These are phyloP conservation scores for Xylariaceae sp. DNA, from an alignment of 2,329 filamentous ascomycete genomes.

Conservation along the genomic window DNA sequence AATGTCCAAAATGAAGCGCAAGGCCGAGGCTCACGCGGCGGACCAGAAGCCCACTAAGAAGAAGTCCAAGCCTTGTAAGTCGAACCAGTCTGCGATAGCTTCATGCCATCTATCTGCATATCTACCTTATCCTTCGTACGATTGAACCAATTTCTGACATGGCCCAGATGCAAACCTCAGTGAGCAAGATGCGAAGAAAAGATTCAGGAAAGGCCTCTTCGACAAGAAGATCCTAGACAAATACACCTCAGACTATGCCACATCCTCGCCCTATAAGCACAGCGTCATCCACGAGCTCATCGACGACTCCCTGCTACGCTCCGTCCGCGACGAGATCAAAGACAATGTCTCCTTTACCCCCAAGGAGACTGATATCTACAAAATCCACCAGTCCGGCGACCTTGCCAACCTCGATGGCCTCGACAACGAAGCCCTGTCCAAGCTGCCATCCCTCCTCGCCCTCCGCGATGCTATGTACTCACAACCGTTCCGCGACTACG, in stretches of 20 bases:
- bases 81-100: conserved; percentile 1
- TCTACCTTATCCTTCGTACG: not conserved
- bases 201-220: conserved; percentile 66
- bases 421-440: conserved; percentile 77
- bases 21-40: conserved; percentile 44
- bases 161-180: conserved; percentile 37
- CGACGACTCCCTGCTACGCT: conserved; percentile 74
- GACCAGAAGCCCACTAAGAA: conserved; percentile 46
- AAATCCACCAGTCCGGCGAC: conserved; percentile 97
- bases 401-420: conserved; percentile 94
- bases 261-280: conserved; percentile 78
- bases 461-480: conserved; percentile 97
- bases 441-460: conserved; percentile 81
- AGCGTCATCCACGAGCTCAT: conserved; percentile 82
- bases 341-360: conserved; percentile 91
- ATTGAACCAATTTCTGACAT: conserved; percentile 6
- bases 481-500: conserved; percentile 79
- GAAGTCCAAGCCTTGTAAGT: conserved; percentile 42
- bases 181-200: conserved; percentile 46
- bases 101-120: too few species aligned
- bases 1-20: conserved; percentile 53
- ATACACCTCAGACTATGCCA: conserved; percentile 60
- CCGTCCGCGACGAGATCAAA: conserved; percentile 84
- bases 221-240: conserved; percentile 50
- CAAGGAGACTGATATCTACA: conserved; percentile 99